phyloP scores from a whole-genome alignment of 208 protist genomes.

The Trypanosoma boissoni region DNA sequence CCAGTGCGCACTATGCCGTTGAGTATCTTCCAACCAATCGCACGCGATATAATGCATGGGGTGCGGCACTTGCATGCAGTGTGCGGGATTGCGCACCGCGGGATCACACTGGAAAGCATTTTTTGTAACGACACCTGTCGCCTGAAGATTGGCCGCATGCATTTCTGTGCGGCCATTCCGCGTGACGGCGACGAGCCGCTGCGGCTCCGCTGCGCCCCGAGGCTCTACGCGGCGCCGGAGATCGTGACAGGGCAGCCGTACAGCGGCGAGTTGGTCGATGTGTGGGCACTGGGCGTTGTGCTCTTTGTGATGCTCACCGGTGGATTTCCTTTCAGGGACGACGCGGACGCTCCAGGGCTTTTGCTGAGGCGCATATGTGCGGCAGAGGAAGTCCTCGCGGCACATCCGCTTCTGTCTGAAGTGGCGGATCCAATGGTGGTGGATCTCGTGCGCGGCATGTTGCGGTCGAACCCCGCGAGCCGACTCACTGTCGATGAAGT shows the following conservation, averaged over 20 bases:
- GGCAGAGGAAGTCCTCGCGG: conserved; percentile 40
- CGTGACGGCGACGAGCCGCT: conserved; percentile 25
- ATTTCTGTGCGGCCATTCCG: conserved; percentile 42
- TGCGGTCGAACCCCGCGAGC: conserved; percentile 38
- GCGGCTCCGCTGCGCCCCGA: conserved; percentile 76
- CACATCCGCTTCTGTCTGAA: conserved; percentile 38
- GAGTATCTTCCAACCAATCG: conserved; percentile 34
- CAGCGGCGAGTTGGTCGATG: conserved; percentile 91
- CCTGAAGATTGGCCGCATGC: conserved; percentile 54
- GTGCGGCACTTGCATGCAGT: conserved; percentile 52
- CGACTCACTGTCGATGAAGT: conserved; percentile 58
- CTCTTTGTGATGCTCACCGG: conserved; percentile 92
- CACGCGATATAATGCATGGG: conserved; percentile 48
- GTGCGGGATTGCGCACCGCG: conserved; percentile 64
- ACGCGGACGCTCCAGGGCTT: conserved; percentile 7
- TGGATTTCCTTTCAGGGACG: conserved; percentile 84
- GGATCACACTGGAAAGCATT: conserved; percentile 77
- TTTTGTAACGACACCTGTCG: conserved; percentile 43
- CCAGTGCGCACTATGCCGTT: too few species aligned
- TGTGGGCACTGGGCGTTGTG: conserved; percentile 94
- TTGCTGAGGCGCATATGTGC: conserved; percentile 45
- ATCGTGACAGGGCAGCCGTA: conserved; percentile 84
- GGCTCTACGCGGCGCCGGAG: conserved; percentile 92
- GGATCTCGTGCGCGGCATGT: conserved; percentile 65
- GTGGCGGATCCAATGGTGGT: conserved; percentile 50